These are phyloP conservation scores for Rhynchospora breviuscula DNA, from an alignment of 176 grass and related monocot genomes.

Conservation along the genomic window DNA sequence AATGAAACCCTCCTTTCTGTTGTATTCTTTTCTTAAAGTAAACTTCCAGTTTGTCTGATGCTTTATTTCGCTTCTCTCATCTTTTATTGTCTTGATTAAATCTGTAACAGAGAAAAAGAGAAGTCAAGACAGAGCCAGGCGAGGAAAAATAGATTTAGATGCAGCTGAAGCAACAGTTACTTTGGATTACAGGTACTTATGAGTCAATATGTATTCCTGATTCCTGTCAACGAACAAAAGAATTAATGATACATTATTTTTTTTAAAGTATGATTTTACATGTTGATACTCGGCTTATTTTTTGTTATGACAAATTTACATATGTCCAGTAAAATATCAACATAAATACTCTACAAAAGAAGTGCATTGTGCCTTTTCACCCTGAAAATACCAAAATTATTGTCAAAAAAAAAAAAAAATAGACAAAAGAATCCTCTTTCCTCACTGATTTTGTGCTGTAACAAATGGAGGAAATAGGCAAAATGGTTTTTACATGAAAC, in stretches of 20 bases:
- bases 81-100: constrained; percentile 1
- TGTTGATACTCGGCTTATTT: background rate
- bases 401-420: no score
- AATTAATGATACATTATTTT: background rate
- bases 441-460: background rate
- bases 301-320: background rate
- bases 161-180: constrained; percentile 82
- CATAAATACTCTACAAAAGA: background rate
- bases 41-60: constrained; percentile 4
- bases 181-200: constrained; percentile 62
- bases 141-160: constrained; percentile 87
- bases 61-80: constrained; percentile 7
- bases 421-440: background rate
- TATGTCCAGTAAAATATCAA: background rate
- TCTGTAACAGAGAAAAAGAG: constrained; percentile 51
- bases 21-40: constrained; percentile 19
- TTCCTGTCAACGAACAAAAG: no score
- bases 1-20: background rate
- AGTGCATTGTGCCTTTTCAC: no score
- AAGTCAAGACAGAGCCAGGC: constrained; percentile 44
- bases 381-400: no score
- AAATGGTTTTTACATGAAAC: background rate
- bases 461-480: background rate
- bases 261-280: background rate
- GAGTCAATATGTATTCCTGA: background rate